These are phyloP conservation scores for Ophiostoma sp. DNA, from an alignment of 2,329 filamentous ascomycete genomes.

Conservation along the genomic window DNA sequence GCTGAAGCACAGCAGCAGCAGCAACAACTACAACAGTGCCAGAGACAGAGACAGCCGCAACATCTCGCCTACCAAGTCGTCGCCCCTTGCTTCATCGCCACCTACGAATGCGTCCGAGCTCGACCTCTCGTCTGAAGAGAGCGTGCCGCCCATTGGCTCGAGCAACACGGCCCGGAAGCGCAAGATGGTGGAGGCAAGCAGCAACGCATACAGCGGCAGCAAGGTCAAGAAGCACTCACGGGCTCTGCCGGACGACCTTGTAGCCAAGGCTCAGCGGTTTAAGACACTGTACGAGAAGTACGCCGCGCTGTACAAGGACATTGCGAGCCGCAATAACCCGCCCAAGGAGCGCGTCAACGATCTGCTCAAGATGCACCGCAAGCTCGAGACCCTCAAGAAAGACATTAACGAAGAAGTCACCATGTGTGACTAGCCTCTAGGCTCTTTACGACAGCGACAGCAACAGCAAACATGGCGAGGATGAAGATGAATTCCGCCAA, in stretches of 20 bases:
- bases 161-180: conserved; percentile 40
- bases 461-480: neutral
- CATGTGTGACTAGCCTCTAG: conserved; percentile 16
- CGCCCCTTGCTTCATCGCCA: conserved; percentile 59
- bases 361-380: conserved; percentile 50
- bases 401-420: conserved; percentile 49
- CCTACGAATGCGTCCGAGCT: conserved; percentile 61
- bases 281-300: conserved; percentile 54
- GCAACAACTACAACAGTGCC: neutral
- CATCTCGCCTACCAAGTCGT: conserved; percentile 58
- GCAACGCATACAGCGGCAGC: conserved; percentile 17
- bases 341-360: conserved; percentile 47
- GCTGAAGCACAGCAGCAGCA: neutral
- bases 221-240: conserved; percentile 28
- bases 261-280: conserved; percentile 52
- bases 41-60: conserved; percentile 25
- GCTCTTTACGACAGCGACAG: too few species aligned
- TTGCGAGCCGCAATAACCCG: conserved; percentile 47
- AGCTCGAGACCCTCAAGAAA: conserved; percentile 53
- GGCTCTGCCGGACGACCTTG: conserved; percentile 44
- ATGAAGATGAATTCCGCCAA: neutral
- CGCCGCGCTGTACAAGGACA: conserved; percentile 51
- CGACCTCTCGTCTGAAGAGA: conserved; percentile 37
- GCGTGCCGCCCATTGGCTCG: conserved; percentile 31
- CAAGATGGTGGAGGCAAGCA: conserved; percentile 32